Evolutionary conservation across 192 early-diverging fungal species (phyloP), one percentile per base, ranked within the genome.

Genomic region (Phycomyces blakesleeanus): DNA sequence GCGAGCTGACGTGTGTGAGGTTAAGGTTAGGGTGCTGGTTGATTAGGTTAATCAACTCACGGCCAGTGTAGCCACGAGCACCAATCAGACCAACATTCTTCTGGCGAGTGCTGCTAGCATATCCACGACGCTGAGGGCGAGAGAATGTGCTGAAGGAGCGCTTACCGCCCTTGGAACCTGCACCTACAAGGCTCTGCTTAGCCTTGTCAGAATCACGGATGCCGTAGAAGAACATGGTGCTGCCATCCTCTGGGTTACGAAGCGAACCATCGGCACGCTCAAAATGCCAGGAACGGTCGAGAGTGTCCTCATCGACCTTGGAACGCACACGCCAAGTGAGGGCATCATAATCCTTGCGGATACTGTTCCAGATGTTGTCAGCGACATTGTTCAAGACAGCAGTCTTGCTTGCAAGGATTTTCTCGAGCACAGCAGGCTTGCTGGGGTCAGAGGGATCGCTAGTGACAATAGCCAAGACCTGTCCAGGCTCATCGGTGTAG

Each of bases 21-120:
- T 95, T 88, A 10, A 96, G 72, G 24, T 81, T 66, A 51, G 94
- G 96, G 69, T 99, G 97, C 16, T 76, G 81, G 64, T 93, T 85
- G 56, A 99, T 85, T 10, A 99, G 78, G 53, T 84, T 81, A 67
- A 99, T 96, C 52, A 99, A 82, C 75, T 99, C 95, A 55, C 87
- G 90, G 9, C 97, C 97, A 21, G 97, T 99, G 73, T 90, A 94
- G 21, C 97, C 97, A 58, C 97, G 92, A 25, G 97, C 97, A 40
- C 97, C 97, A 62, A 99, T 95, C 29, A 99, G 80, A 25, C 96
- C 96, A 40, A 99, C 85, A 51, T 78, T 81, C 68, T 77, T 69
- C 16, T 63, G 22, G 8, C 25, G 39, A 25, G 51, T 66, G 18
- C 73, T 57, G 14, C 83, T 87, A 42, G 81, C 75, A 75, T 85